These are phyloP conservation scores for Aspergillus terreus DNA, from an alignment of 2,329 filamentous ascomycete genomes.

Conservation along the genomic window DNA sequence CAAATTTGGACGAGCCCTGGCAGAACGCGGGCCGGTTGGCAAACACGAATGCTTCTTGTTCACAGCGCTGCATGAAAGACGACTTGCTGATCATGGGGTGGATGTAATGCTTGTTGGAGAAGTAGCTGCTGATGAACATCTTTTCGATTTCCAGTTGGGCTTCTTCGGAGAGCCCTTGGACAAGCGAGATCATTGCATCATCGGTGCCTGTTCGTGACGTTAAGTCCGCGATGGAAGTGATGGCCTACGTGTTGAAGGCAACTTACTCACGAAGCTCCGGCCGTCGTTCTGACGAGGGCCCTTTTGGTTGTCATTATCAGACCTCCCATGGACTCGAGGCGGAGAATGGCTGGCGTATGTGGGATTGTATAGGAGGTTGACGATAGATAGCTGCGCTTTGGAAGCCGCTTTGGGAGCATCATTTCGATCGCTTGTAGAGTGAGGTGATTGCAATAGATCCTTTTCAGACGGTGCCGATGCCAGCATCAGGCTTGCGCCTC, in stretches of 20 bases:
- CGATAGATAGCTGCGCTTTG: slow-evolving; percentile 17
- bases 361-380: slow-evolving; percentile 18
- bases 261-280: slow-evolving; percentile 3
- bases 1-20: slow-evolving; percentile 14
- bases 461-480: background rate
- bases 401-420: slow-evolving; percentile 1
- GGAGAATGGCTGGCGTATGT: slow-evolving; percentile 13
- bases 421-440: background rate
- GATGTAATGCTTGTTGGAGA: slow-evolving; percentile 25
- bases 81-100: slow-evolving; percentile 21
- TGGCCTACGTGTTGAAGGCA: background rate
- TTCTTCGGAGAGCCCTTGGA: slow-evolving; percentile 8
- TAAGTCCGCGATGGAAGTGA: no score
- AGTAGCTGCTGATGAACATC: slow-evolving; percentile 24
- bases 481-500: background rate
- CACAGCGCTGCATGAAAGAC: slow-evolving; percentile 19
- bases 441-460: background rate
- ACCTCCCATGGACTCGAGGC: background rate
- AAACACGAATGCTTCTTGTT: slow-evolving; percentile 17
- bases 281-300: background rate
- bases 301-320: background rate
- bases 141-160: slow-evolving; percentile 23
- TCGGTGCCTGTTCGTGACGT: background rate
- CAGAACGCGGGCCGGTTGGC: slow-evolving; percentile 7
- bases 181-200: slow-evolving; percentile 3